Conservation (phyloP, 106 monocot species). For the Dendrobium officinale region DNA sequence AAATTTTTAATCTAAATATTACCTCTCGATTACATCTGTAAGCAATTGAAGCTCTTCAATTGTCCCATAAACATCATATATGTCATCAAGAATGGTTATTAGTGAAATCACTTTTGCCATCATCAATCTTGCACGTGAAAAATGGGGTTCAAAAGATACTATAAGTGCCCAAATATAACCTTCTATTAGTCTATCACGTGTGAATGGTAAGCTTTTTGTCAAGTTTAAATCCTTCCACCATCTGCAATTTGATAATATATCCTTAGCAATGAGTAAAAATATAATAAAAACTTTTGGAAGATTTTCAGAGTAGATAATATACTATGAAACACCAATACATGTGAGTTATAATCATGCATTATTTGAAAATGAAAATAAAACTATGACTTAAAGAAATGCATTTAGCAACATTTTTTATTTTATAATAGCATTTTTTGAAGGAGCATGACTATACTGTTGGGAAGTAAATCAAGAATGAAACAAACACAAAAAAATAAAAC, state of each 20-base stretch:
- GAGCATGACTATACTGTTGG: no score
- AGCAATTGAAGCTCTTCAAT: background rate
- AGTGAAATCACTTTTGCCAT: background rate
- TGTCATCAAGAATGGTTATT: background rate
- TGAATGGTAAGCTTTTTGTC: background rate
- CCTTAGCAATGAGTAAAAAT: background rate
- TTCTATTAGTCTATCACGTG: slow-evolving; percentile 4
- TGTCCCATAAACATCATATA: background rate
- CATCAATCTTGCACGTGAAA: no score
- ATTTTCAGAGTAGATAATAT: no score
- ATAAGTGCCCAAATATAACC: background rate
- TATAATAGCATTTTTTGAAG: no score
- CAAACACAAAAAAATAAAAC: no score
- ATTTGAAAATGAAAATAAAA: background rate
- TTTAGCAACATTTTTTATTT: no score
- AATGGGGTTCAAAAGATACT: background rate
- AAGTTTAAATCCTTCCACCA: slow-evolving; percentile 17
- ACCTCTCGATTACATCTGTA: background rate
- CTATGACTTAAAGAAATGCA: no score
- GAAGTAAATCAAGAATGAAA: no score
- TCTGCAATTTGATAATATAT: background rate
- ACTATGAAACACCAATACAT: no score
- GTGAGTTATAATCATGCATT: no score
- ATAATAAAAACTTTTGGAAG: no score
- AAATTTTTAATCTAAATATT: background rate